Percentiles rank a stretch among this genome's conserved stretches.
These are phyloP conservation scores for Phaeolepiota aurea DNA, from an alignment of 768 basidiomycete species.

Conservation along the genomic window DNA sequence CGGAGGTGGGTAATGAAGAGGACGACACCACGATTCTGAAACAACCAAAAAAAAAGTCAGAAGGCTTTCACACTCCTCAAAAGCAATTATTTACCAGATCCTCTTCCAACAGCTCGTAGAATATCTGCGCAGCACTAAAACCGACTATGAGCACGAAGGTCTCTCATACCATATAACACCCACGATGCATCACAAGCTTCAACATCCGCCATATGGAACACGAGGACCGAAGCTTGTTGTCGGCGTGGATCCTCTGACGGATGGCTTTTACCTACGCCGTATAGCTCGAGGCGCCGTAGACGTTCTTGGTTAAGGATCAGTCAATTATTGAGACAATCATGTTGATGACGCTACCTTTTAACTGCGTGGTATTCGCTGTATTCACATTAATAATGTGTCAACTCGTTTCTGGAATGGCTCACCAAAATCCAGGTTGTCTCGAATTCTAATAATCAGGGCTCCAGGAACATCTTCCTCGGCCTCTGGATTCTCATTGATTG, in stretches of 20 bases:
- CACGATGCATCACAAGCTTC: constrained; percentile 89
- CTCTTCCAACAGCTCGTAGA: constrained; percentile 69
- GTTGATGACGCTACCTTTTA: constrained; percentile 79
- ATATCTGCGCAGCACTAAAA: constrained; percentile 72
- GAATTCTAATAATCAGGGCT: constrained; percentile 78
- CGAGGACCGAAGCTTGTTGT: constrained; percentile 65
- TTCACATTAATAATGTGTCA: too few species aligned
- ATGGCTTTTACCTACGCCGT: constrained; percentile 72
- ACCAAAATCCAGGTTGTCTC: constrained; percentile 92
- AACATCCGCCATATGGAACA: constrained; percentile 93
- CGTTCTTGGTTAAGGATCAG: constrained; percentile 50
- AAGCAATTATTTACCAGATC: constrained; percentile 58
- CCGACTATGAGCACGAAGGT: constrained; percentile 4
- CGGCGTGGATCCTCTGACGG: constrained; percentile 84
- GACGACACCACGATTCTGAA: constrained; percentile 39
- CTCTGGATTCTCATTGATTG: constrained; percentile 81
- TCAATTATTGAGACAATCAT: background rate
- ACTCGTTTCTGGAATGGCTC: too few species aligned
- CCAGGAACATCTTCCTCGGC: constrained; percentile 76
- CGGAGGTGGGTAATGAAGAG: constrained; percentile 45
- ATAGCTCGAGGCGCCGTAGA: constrained; percentile 78
- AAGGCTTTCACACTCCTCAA: too few species aligned
- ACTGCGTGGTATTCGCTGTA: constrained; percentile 86
- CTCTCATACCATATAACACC: constrained; percentile 16
- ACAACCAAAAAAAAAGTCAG: background rate